A percentile compares a stretch with the other conserved stretches of the same genome.
phyloP scores from a whole-genome alignment of 2,329 filamentous ascomycete species.

The Capronia epimyces region DNA sequence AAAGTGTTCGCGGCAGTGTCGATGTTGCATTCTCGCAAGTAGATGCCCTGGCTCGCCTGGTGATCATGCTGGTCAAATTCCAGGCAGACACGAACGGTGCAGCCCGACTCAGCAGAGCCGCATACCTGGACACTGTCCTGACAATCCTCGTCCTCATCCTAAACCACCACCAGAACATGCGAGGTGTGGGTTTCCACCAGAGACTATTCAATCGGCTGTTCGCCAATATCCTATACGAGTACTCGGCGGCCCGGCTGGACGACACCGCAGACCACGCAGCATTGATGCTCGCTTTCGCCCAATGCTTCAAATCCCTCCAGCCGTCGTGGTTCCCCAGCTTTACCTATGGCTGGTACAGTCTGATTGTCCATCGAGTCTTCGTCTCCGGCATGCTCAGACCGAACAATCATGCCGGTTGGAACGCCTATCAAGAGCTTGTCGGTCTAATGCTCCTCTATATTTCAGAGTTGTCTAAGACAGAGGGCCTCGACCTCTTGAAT shows the following conservation, averaged over 20 bases:
- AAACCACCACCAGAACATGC: slow-evolving; percentile 76
- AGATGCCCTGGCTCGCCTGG: slow-evolving; percentile 77
- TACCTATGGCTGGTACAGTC: slow-evolving; percentile 73
- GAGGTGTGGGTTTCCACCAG: slow-evolving; percentile 76
- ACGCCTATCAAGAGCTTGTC: slow-evolving; percentile 66
- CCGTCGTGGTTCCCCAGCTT: slow-evolving; percentile 77
- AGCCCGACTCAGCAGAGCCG: slow-evolving; percentile 58
- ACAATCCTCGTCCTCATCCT: slow-evolving; percentile 74
- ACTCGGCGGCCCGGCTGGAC: slow-evolving; percentile 56
- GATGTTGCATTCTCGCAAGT: slow-evolving; percentile 59
- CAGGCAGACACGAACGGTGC: slow-evolving; percentile 58
- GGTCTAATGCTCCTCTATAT: slow-evolving; percentile 67
- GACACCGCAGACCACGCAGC: slow-evolving; percentile 58
- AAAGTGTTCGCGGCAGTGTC: slow-evolving; percentile 55
- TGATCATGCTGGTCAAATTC: slow-evolving; percentile 68
- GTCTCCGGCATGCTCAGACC: slow-evolving; percentile 69
- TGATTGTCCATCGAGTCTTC: slow-evolving; percentile 80
- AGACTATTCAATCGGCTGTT: slow-evolving; percentile 88
- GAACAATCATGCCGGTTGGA: slow-evolving; percentile 67
- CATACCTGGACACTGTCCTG: slow-evolving; percentile 71
- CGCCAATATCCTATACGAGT: slow-evolving; percentile 73
- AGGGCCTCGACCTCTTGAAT: slow-evolving; percentile 61
- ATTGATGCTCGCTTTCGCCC: slow-evolving; percentile 66
- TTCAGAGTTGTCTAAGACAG: slow-evolving; percentile 70
- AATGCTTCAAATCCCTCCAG: slow-evolving; percentile 65